Conservation (phyloP, 257 asterid species). For the Eustoma russellianum region DNA sequence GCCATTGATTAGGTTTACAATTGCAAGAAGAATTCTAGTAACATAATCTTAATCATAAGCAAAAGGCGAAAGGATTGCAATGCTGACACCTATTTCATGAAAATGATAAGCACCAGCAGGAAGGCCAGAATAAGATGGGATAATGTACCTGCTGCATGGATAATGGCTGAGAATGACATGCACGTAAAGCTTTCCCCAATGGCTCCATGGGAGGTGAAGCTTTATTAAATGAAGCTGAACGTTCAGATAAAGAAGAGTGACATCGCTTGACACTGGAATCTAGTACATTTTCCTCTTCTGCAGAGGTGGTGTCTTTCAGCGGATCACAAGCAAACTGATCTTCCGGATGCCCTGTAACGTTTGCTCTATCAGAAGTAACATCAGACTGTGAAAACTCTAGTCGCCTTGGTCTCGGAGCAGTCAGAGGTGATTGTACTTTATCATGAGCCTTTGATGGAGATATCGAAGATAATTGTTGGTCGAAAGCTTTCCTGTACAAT, state of each 20-base stretch:
- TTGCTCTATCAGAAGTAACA: slow-evolving; percentile 26
- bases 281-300: slow-evolving; percentile 37
- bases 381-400: slow-evolving; percentile 61
- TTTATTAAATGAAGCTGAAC: slow-evolving; percentile 37
- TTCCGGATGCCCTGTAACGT: slow-evolving; percentile 17
- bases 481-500: slow-evolving; percentile 84
- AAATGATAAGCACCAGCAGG: not conserved
- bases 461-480: slow-evolving; percentile 47
- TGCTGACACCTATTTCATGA: not conserved
- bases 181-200: slow-evolving; percentile 60
- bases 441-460: slow-evolving; percentile 46
- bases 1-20: not conserved
- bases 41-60: not conserved
- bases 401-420: slow-evolving; percentile 66
- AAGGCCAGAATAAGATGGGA: not conserved
- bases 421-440: slow-evolving; percentile 37
- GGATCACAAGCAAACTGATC: slow-evolving; percentile 18
- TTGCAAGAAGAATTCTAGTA: not conserved
- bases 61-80: too few species aligned
- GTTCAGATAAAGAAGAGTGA: slow-evolving; percentile 71
- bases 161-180: slow-evolving; percentile 91
- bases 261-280: slow-evolving; percentile 69
- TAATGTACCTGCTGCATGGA: slow-evolving; percentile 82
- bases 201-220: slow-evolving; percentile 50
- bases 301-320: slow-evolving; percentile 28